Base-by-base conservation (phyloP, 1,284 basidiomycete species). In the Cystobasidium pallidum region DNA sequence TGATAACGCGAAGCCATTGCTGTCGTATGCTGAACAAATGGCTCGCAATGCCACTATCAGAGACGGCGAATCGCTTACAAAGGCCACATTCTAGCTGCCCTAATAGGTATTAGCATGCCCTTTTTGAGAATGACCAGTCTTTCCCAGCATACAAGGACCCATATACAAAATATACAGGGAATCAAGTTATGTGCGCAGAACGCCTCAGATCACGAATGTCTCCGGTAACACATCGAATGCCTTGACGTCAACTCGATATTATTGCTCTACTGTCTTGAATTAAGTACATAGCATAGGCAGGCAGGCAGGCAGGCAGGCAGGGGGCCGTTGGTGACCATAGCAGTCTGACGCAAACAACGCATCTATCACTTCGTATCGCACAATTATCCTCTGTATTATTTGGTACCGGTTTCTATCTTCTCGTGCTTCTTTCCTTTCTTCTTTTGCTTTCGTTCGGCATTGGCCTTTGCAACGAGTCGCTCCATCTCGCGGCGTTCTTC, bases 401-500 rank as follows among this genome's bases (percentile, higher is more conserved):
- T 36, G 17, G 28, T 17, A 34, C 11, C 32, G 36, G 30, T 57
- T 34, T 64, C 45, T 6, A 49, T 36, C 43, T 64, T 47, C 45
- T 64, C 64, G 45, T 66, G 32, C 65, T 76, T 73, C 75, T 74
- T 76, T 41, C 62, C 66, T 49, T 58, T 51, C 72, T 77, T 76
- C 57, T 75, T 76, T n/a, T 73, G 57, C 57, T 76, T 74, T n/a
- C 61, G 58, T 15, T 74, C 65, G 10, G 76, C 75, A 43, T 43
- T 49, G 0, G 67, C 59, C 52, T 77, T 67, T 2, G 73, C 77
- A 10, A 78, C 77, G 26, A 75, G 70, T 36, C 75, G 65, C 66
- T 97, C 94, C 43, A 97, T 86, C 81, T 96, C 93, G 66, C 94
- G 86, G 32, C 94, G 86, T 79, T 95, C 94, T 78, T 90, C 89